A percentile compares a stretch with the other conserved stretches of the same genome.
Evolutionary conservation across 345 rosid species (phyloP).

Genomic region (Boechera stricta): DNA sequence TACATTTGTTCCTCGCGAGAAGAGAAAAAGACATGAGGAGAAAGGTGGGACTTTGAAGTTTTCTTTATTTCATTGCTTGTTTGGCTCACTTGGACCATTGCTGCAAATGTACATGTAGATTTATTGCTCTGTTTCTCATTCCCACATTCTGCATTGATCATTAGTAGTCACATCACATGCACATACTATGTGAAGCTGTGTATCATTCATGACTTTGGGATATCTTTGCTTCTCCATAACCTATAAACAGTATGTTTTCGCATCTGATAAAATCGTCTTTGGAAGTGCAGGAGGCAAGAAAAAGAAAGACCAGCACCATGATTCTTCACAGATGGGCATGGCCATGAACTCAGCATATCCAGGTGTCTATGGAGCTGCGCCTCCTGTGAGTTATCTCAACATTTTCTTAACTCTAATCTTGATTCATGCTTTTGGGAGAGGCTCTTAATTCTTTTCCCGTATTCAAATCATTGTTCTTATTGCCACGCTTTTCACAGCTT

Average conservation of each 20-base stretch:
- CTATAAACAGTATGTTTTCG: background rate
- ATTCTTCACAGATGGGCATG: slow-evolving; percentile 64
- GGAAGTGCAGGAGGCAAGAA: slow-evolving; percentile 66
- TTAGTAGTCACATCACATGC: background rate
- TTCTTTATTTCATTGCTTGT: background rate
- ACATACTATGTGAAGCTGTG: background rate
- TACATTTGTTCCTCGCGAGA: slow-evolving; percentile 95
- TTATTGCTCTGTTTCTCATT: slow-evolving; percentile 13
- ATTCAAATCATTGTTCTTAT: background rate
- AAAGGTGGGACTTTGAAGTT: slow-evolving; percentile 56
- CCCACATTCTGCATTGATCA: background rate
- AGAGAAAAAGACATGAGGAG: slow-evolving; percentile 91
- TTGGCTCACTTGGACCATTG: background rate
- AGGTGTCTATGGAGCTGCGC: slow-evolving; percentile 76
- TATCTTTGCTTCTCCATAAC: slow-evolving; percentile 21
- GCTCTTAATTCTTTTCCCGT: background rate
- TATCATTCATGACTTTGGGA: slow-evolving; percentile 1
- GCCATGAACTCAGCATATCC: slow-evolving; percentile 68
- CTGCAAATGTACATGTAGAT: background rate
- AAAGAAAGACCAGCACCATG: slow-evolving; percentile 79
- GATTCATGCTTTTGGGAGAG: background rate
- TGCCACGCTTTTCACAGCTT: slow-evolving; percentile 55
- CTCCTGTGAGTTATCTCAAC: slow-evolving; percentile 68
- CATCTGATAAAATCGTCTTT: slow-evolving; percentile 12
- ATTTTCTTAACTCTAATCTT: background rate